Evolutionary conservation across 148 eudicot species (phyloP), one percentile per base, ranked within the genome.

Genomic region (Camellia lanceoleosa): DNA sequence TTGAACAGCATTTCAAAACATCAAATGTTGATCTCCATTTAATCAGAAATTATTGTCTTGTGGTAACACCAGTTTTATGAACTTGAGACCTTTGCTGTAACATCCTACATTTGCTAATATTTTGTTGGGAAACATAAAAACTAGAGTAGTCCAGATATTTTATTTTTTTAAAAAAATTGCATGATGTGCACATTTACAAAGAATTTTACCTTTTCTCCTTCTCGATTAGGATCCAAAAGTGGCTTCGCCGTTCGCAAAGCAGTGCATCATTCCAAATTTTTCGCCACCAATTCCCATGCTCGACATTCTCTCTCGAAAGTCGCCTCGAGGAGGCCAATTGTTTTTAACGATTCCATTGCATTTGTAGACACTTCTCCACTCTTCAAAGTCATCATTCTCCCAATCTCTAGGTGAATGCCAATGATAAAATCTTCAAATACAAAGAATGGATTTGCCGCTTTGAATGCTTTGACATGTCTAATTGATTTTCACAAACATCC

Each of bases 321-420:
- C 74, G 91, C 99, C 99, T 76, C 64, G 84, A 82, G 99, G 99
- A 82, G 97, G 99, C 97, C 99, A 93, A 74, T 82, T 80, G n/a
- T 78, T 83, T 58, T 81, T 23, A 71, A 78, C 55, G 12, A 23
- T 44, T 64, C 79, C 18, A 19, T 20, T 76, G 79, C 23, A 73
- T 73, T 66, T 77, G 78, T 81, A 68, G 89, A 81, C 46, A 18
- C 61, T 76, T 72, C 30, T 23, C 30, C 52, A 41, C 59, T 67
- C 85, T 60, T 58, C 85, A 63, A 59, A 71, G n/a, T 74, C 85
- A 85, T 83, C 89, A 55, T 74, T 84, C 82, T 92, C 92, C 99
- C 99, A 95, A 83, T 95, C 99, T 88, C 91, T 90, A 18, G 99
- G 99, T 82, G 99, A 95, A 93, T 95, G 99, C 99, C 99, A 95